Percentiles rank a stretch among this genome's conserved stretches.
Evolutionary conservation across 2,329 filamentous ascomycete genomes (phyloP).

Genomic region (Trichoderma koningiopsis): DNA sequence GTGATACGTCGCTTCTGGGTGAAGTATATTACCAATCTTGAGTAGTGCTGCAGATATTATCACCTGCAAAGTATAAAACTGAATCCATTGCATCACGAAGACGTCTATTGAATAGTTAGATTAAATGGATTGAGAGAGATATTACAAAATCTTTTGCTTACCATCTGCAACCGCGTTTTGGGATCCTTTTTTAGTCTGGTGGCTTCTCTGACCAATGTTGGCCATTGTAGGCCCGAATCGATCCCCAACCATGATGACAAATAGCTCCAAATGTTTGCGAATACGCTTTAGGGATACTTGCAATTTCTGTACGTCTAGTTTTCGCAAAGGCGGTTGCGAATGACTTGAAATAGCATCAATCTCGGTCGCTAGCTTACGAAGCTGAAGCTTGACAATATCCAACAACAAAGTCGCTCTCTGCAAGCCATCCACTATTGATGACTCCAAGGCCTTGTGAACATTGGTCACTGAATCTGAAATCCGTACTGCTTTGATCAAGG

Average conservation of each 20-base stretch:
- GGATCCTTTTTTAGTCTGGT: neutral
- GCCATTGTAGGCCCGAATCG: neutral
- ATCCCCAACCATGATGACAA: neutral
- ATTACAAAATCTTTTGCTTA: neutral
- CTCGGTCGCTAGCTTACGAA: neutral
- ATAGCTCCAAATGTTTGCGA: neutral
- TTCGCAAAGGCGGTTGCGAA: neutral
- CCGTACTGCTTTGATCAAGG: neutral
- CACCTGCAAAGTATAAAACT: neutral
- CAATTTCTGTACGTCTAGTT: neutral
- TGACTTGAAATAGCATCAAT: neutral
- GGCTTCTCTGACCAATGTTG: neutral
- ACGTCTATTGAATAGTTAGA: neutral
- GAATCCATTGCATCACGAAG: neutral
- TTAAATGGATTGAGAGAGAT: neutral
- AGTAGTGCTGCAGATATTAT: neutral
- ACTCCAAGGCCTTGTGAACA: neutral
- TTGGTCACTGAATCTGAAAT: neutral
- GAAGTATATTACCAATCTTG: neutral
- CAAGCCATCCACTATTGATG: neutral
- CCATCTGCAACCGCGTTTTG: neutral
- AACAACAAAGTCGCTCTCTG: neutral
- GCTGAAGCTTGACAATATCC: neutral
- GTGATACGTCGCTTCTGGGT: neutral
- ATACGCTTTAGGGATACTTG: neutral